Percentiles rank a stretch among this genome's conserved stretches.
These are phyloP conservation scores for Exsudoporus frostii DNA, from an alignment of 768 basidiomycete species.

Conservation along the genomic window DNA sequence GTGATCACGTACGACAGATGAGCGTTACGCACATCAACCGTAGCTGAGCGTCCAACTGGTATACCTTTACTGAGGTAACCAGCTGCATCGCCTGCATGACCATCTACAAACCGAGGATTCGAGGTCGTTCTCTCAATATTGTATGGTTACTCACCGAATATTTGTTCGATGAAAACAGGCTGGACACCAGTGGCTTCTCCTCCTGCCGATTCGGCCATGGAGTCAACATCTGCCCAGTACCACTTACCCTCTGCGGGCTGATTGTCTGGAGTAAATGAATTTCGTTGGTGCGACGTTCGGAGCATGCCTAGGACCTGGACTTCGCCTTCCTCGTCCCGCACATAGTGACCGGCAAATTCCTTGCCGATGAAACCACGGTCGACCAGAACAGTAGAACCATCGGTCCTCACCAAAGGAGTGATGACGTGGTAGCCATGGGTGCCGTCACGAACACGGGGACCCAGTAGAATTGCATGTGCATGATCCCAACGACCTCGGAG, in stretches of 20 bases:
- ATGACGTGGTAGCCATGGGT: slow-evolving; percentile 83
- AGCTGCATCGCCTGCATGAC: slow-evolving; percentile 73
- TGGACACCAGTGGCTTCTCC: slow-evolving; percentile 72
- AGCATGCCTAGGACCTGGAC: slow-evolving; percentile 86
- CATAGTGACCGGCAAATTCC: slow-evolving; percentile 45
- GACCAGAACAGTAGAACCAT: slow-evolving; percentile 83
- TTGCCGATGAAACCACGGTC: slow-evolving; percentile 86
- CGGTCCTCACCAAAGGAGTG: slow-evolving; percentile 76
- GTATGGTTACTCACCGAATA: slow-evolving; percentile 64
- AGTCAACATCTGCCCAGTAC: slow-evolving; percentile 87
- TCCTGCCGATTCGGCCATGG: slow-evolving; percentile 76
- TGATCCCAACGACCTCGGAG: slow-evolving; percentile 79
- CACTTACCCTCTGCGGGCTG: slow-evolving; percentile 74
- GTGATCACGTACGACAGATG: slow-evolving; percentile 95
- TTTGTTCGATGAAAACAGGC: slow-evolving; percentile 86
- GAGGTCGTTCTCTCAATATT: background rate
- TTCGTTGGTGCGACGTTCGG: slow-evolving; percentile 68
- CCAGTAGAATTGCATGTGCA: slow-evolving; percentile 72
- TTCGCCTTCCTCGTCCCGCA: slow-evolving; percentile 44
- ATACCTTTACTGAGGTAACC: slow-evolving; percentile 61
- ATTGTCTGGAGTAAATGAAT: slow-evolving; percentile 88
- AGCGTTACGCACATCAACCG: slow-evolving; percentile 86
- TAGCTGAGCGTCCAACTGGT: slow-evolving; percentile 80
- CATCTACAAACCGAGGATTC: slow-evolving; percentile 50
- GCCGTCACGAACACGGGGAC: slow-evolving; percentile 88